phyloP scores from a whole-genome alignment of 2,329 filamentous ascomycete species.

The Cordyceps pruinosa region DNA sequence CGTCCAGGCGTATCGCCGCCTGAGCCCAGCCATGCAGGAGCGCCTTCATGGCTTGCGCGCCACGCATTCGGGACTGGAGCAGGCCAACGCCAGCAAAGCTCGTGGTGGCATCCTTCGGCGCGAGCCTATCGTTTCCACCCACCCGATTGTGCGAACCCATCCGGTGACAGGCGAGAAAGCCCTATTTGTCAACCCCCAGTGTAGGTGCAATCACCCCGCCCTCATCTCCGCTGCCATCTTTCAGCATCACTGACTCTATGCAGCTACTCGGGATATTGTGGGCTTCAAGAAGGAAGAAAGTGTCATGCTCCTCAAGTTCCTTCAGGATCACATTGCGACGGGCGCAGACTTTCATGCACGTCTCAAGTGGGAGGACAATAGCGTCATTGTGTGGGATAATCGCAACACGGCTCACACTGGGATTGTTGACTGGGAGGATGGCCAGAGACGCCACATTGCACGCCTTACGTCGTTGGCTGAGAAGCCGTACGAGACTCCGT shows the following conservation, averaged over 20 bases:
- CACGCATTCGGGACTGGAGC: slow-evolving; percentile 75
- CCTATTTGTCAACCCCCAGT: no score
- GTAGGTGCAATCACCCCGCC: no score
- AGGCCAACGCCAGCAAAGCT: slow-evolving; percentile 63
- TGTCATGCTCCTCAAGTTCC: slow-evolving; percentile 66
- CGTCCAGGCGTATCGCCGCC: slow-evolving; percentile 71
- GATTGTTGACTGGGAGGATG: slow-evolving; percentile 73
- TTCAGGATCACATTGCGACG: slow-evolving; percentile 48
- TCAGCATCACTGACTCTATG: no score
- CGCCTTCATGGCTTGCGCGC: slow-evolving; percentile 74
- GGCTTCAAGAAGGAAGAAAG: slow-evolving; percentile 84
- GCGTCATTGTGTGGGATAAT: slow-evolving; percentile 84
- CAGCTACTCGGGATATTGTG: slow-evolving; percentile 72
- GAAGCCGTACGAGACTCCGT: slow-evolving; percentile 63
- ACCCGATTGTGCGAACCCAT: slow-evolving; percentile 77
- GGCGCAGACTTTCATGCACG: slow-evolving; percentile 63
- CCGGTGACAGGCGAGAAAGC: no score
- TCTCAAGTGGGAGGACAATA: slow-evolving; percentile 71
- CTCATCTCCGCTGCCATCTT: no score
- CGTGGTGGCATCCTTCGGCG: slow-evolving; percentile 65
- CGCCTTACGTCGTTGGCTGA: slow-evolving; percentile 81
- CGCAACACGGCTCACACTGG: slow-evolving; percentile 73
- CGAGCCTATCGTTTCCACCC: slow-evolving; percentile 67
- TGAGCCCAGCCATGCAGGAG: no score
- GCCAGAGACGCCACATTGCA: slow-evolving; percentile 70